Evolutionary conservation across 2,329 filamentous ascomycete species (phyloP), one percentile per base, ranked within the genome.

Genomic region (Colletotrichum liaoningense): DNA sequence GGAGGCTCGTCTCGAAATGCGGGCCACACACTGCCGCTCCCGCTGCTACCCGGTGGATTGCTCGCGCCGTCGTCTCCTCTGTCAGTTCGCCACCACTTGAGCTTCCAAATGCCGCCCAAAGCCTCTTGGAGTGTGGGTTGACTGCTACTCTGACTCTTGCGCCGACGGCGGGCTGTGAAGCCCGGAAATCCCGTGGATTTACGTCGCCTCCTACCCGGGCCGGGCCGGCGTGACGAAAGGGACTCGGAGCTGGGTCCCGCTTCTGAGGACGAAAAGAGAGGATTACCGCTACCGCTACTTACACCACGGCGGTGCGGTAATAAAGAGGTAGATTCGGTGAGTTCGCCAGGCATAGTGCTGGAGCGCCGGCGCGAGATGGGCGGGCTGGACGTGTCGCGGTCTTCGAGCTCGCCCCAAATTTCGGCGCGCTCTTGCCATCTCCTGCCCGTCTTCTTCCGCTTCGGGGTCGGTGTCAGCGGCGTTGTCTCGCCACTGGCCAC

Each of bases 401-500:
- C 95, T 79, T 97, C 93, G 16, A 98, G 87, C 80, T 97, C 95
- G 69, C 92, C 93, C 95, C 95, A 97, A 38, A 97, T 97, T 77
- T 97, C 94, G 46, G 91, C 91, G 1, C 90, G 90, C 79, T 97
- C 93, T 69, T 90, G 85, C 86, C 89, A 90, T 66, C 90, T 80
- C 16, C 81, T 80, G 52, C 85, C 87, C 22, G 86, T 88, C 76
- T 86, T 86, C 78, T 86, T 87, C 69, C 85, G 85, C 14, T 30
- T 70, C 26, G 85, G 80, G 14, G 83, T 81, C 30, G 86, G 81
- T 16, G 83, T 81, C 64, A 85, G 77, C 19, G 81, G 79, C 5
- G 82, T 82, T 4, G 79, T 81, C 66, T 86, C 83, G 26, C 81
- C 81, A 77, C 76, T 83, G 49, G 71, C 79, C 62, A 79, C 81